A percentile compares a stretch with the other conserved stretches of the same genome.
These are phyloP conservation scores for Suillus brevipes DNA, from an alignment of 768 basidiomycete species.

Conservation along the genomic window DNA sequence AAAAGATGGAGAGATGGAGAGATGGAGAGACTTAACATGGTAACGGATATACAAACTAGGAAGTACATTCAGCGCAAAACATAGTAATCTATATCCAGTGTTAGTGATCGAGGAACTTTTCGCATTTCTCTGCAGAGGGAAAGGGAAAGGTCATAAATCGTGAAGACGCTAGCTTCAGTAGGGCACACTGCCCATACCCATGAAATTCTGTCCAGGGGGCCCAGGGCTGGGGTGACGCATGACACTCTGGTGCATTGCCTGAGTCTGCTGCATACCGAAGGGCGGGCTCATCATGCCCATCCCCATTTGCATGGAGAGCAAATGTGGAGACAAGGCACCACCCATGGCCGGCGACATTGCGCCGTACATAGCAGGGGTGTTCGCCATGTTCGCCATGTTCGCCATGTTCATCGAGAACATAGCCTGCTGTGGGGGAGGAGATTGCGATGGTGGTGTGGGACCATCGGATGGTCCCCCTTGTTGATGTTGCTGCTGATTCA, in stretches of 20 bases:
- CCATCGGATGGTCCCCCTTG: constrained; percentile 27
- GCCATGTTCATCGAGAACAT: constrained; percentile 40
- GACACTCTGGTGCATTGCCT: constrained; percentile 84
- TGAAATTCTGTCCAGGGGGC: constrained; percentile 49
- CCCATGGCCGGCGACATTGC: constrained; percentile 34
- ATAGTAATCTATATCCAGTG: constrained; percentile 29
- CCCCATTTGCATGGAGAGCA: constrained; percentile 49
- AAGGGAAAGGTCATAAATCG: not conserved
- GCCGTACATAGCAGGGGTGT: constrained; percentile 33
- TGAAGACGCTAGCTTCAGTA: constrained; percentile 24
- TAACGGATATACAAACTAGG: constrained; percentile 7
- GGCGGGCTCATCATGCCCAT: constrained; percentile 49
- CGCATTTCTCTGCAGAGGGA: not conserved
- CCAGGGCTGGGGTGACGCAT: constrained; percentile 80
- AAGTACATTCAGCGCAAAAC: constrained; percentile 13
- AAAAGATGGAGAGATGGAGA: constrained; percentile 18
- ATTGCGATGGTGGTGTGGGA: constrained; percentile 38
- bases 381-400: constrained; percentile 40
- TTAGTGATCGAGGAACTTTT: constrained; percentile 7
- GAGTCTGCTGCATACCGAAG: constrained; percentile 56
- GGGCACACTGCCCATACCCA: constrained; percentile 40
- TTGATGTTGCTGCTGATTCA: constrained; percentile 21
- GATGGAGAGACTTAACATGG: constrained; percentile 9
- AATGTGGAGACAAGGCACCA: constrained; percentile 30
- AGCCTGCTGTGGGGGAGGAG: constrained; percentile 44